These are phyloP conservation scores for Penicillium sp. DNA, from an alignment of 2,329 filamentous ascomycete genomes.

Conservation along the genomic window DNA sequence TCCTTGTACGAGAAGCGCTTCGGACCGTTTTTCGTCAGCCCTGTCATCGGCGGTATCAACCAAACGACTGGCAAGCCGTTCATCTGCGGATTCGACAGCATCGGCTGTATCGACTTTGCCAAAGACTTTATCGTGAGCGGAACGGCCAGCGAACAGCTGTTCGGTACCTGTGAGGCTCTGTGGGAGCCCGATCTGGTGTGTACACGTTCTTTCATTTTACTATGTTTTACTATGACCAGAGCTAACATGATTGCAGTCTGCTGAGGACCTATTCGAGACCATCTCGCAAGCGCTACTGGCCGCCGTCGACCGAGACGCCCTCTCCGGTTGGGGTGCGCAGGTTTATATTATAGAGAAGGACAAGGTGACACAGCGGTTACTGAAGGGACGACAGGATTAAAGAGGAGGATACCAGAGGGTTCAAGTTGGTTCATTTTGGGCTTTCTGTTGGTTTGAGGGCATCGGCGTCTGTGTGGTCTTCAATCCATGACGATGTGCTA, in stretches of 20 bases:
- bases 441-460: slow-evolving; percentile 24
- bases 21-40: slow-evolving; percentile 92
- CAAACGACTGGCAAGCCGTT: slow-evolving; percentile 91
- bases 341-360: slow-evolving; percentile 99
- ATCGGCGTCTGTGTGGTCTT: slow-evolving; percentile 27
- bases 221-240: slow-evolving; percentile 12
- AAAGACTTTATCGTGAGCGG: slow-evolving; percentile 99
- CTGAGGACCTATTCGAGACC: slow-evolving; percentile 96
- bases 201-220: slow-evolving; percentile 35
- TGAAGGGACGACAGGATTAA: slow-evolving; percentile 96
- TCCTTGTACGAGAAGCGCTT: slow-evolving; percentile 93
- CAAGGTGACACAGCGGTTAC: slow-evolving; percentile 97
- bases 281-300: slow-evolving; percentile 94
- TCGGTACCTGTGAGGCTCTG: slow-evolving; percentile 95
- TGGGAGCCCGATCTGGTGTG: slow-evolving; percentile 93
- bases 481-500: slow-evolving; percentile 21
- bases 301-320: slow-evolving; percentile 90
- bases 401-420: slow-evolving; percentile 12
- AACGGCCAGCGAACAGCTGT: slow-evolving; percentile 93
- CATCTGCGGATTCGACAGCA: slow-evolving; percentile 98
- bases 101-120: slow-evolving; percentile 98
- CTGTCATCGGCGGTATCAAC: slow-evolving; percentile 91
- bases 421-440: slow-evolving; percentile 21
- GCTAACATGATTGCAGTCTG: slow-evolving; percentile 51
- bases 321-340: slow-evolving; percentile 96